Base-by-base conservation (phyloP, 805 yeast genomes). In the Wickerhamomyces rabaulensis region DNA sequence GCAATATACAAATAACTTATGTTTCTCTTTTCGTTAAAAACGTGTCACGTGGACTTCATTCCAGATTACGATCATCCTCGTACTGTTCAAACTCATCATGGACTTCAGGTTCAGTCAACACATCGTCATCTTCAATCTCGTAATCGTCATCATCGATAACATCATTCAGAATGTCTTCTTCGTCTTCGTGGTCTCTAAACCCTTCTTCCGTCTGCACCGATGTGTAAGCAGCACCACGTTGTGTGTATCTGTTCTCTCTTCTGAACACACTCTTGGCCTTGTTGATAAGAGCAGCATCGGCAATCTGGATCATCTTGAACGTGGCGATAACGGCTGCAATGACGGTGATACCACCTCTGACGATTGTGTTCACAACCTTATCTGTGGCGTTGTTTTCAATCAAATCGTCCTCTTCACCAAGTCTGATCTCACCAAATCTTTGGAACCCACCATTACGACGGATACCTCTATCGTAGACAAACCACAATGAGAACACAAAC, bases 351-450 rank as follows among this genome's bases (percentile, higher is more conserved):
- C 71, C 64, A 21, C 65, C 62, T 23, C 66, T 54, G 9, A 64
- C 58, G 15, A 61, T 60, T 6, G 54, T 31, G 41, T 87, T 87
- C 3, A 86, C 86, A 17, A 76, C 75, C 41, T 69, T 75, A 61
- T 87, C 94, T 8, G 80, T 74, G 8, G 58, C 51, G 52, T 52
- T 50, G 31, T 59, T 52, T 43, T 82, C 84, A 52, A 87, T 80
- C 57, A 85, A 88, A 43, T 86, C 79, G 49, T 81, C 84, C 26
- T 82, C 90, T 31, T 82, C 90, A 42, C 89, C 95, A 39, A 91
- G 73, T 57, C 96, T 73, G 50, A 91, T 91, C 61, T 86, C 95
- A n/a, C 97, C 97, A 63, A 89, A 82, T 56, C 89, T 73, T 39
- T 57, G 52, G 43, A 60, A 59, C 7, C 64, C 64, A 42, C 88